These are phyloP conservation scores for Arxiozyma bovina DNA, from an alignment of 1,139 yeast species.

Conservation along the genomic window DNA sequence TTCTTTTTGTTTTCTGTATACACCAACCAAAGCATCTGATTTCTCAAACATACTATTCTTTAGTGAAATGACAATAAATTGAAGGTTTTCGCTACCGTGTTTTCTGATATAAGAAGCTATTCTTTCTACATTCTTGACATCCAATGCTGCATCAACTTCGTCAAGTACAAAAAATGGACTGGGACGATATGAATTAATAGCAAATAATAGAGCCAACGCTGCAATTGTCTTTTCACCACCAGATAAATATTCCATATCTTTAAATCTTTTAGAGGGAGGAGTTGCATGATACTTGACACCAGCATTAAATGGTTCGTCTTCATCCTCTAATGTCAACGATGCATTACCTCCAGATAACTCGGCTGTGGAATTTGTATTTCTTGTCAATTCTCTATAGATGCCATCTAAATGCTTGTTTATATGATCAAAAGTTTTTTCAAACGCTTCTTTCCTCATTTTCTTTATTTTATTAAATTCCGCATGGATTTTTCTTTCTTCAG, in stretches of 20 bases:
- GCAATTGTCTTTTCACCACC: conserved; percentile 98
- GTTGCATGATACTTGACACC: conserved; percentile 90
- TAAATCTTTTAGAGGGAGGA: conserved; percentile 92
- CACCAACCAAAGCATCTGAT: conserved; percentile 88
- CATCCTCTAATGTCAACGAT: conserved; percentile 75
- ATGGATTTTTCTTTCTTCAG: conserved; percentile 48
- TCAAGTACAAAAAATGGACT: conserved; percentile 94
- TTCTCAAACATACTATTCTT: conserved; percentile 81
- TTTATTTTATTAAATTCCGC: conserved; percentile 55
- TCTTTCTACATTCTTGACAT: conserved; percentile 74
- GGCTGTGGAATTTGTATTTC: conserved; percentile 39
- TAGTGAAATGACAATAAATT: conserved; percentile 87
- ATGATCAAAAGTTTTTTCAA: conserved; percentile 68
- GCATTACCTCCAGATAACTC: conserved; percentile 91
- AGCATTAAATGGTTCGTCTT: conserved; percentile 75
- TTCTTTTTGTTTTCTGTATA: conserved; percentile 72
- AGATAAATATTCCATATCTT: conserved; percentile 86
- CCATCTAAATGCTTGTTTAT: conserved; percentile 64
- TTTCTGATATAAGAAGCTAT: conserved; percentile 76
- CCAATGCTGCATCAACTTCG: conserved; percentile 96
- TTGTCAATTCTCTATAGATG: conserved; percentile 83
- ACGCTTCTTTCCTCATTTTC: conserved; percentile 48
- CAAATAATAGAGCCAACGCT: conserved; percentile 83
- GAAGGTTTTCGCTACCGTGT: conserved; percentile 73
- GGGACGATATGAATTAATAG: conserved; percentile 84